phyloP scores from a whole-genome alignment of 2,329 filamentous ascomycete species.

The Moelleriella libera region DNA sequence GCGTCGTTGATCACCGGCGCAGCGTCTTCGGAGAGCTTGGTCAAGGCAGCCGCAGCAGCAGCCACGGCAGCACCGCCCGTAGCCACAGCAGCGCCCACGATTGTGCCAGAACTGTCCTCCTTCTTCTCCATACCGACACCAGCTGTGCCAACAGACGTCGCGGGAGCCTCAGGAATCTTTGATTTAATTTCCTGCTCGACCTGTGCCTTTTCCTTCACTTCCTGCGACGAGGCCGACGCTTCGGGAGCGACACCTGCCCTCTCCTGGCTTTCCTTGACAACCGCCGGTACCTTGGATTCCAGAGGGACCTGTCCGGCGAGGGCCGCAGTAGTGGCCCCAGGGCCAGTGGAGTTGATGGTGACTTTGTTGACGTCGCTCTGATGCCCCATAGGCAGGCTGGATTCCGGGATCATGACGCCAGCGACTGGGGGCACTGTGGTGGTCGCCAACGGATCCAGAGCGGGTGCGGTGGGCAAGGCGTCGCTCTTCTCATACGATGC shows the following conservation, averaged over 20 bases:
- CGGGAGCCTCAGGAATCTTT: slow-evolving; percentile 47
- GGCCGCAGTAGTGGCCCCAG: slow-evolving; percentile 51
- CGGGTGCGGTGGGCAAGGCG: slow-evolving; percentile 34
- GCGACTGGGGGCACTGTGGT: slow-evolving; percentile 40
- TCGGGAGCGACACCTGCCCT: slow-evolving; percentile 51
- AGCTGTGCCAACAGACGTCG: slow-evolving; percentile 41
- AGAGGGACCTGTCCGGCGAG: slow-evolving; percentile 56
- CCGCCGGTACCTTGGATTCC: slow-evolving; percentile 29
- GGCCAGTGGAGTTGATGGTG: slow-evolving; percentile 32
- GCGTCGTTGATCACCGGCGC: slow-evolving; percentile 17
- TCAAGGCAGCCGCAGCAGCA: slow-evolving; percentile 21
- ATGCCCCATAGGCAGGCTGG: slow-evolving; percentile 53
- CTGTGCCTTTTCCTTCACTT: slow-evolving; percentile 56
- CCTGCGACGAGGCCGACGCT: slow-evolving; percentile 48
- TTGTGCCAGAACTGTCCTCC: slow-evolving; percentile 17
- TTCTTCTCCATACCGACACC: slow-evolving; percentile 38
- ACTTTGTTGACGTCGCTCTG: slow-evolving; percentile 23
- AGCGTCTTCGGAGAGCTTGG: slow-evolving; percentile 17
- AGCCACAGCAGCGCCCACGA: slow-evolving; percentile 23
- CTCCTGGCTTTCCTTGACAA: slow-evolving; percentile 60
- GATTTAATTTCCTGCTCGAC: slow-evolving; percentile 58
- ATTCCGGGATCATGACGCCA: slow-evolving; percentile 64
- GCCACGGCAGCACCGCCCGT: slow-evolving; percentile 20
- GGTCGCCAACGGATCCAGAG: background rate
- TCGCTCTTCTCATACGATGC: slow-evolving; percentile 77